Conservation (phyloP, 2,329 filamentous ascomycete species). For the Microcera coccophila region DNA sequence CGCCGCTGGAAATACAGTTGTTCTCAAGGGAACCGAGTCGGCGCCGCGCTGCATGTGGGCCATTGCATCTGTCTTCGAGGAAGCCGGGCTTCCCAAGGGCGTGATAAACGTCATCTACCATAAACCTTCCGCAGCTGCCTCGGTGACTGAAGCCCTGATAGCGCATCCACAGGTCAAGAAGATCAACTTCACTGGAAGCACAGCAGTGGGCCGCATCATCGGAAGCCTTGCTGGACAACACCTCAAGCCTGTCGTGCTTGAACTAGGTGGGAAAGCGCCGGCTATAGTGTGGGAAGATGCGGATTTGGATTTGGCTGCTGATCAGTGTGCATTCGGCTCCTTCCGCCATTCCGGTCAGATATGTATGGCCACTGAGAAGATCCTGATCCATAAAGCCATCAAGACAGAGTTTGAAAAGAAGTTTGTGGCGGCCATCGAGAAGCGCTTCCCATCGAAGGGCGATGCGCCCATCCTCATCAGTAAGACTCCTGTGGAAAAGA, state of each 20-base stretch:
- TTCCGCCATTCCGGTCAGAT: slow-evolving; percentile 76
- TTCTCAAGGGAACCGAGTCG: slow-evolving; percentile 69
- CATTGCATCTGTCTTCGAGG: slow-evolving; percentile 60
- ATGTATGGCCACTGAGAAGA: slow-evolving; percentile 80
- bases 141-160: slow-evolving; percentile 65
- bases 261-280: slow-evolving; percentile 78
- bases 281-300: slow-evolving; percentile 79
- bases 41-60: slow-evolving; percentile 61
- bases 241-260: slow-evolving; percentile 75
- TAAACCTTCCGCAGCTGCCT: slow-evolving; percentile 61
- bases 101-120: slow-evolving; percentile 69
- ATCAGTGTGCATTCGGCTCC: slow-evolving; percentile 63
- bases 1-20: slow-evolving; percentile 72
- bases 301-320: slow-evolving; percentile 66
- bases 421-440: slow-evolving; percentile 37
- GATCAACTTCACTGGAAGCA: slow-evolving; percentile 83
- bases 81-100: slow-evolving; percentile 73
- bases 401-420: slow-evolving; percentile 44
- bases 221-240: slow-evolving; percentile 65
- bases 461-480: slow-evolving; percentile 69
- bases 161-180: slow-evolving; percentile 66
- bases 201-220: slow-evolving; percentile 68
- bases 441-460: slow-evolving; percentile 51
- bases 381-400: slow-evolving; percentile 54
- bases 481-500: slow-evolving; percentile 61